Percentiles rank a stretch among this genome's conserved stretches.
These are phyloP conservation scores for Penicillium fuscoglaucum DNA, from an alignment of 2,329 filamentous ascomycete species.

Conservation along the genomic window DNA sequence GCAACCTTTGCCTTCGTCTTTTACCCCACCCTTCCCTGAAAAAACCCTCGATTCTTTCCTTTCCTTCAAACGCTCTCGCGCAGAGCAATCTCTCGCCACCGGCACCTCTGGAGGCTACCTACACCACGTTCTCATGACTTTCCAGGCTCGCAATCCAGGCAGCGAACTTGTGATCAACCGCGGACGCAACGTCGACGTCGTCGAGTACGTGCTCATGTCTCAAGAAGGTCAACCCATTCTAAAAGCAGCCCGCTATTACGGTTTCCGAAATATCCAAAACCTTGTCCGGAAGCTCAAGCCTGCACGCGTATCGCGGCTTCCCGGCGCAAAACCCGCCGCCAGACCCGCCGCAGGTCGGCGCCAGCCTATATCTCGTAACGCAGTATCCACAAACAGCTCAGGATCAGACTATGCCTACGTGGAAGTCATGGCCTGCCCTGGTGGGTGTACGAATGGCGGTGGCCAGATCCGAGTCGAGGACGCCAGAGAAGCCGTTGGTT, in stretches of 20 bases:
- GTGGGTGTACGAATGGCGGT: constrained; percentile 97
- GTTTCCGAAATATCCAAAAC: constrained; percentile 98
- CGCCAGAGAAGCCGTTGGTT: constrained; percentile 44
- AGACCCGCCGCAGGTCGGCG: constrained; percentile 30
- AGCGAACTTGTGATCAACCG: constrained; percentile 69
- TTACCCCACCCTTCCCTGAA: constrained; percentile 69
- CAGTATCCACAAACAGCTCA: constrained; percentile 26
- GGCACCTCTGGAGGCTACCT: constrained; percentile 89
- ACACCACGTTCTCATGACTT: constrained; percentile 75
- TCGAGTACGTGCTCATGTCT: constrained; percentile 73
- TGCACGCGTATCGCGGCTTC: constrained; percentile 72
- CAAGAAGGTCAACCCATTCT: constrained; percentile 61
- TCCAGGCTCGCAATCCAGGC: constrained; percentile 69
- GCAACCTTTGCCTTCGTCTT: constrained; percentile 50
- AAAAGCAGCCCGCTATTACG: constrained; percentile 88
- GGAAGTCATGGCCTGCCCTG: constrained; percentile 98
- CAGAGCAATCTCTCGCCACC: constrained; percentile 53
- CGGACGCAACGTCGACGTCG: constrained; percentile 86
- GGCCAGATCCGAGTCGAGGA: constrained; percentile 93
- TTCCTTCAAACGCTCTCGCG: constrained; percentile 57
- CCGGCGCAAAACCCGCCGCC: constrained; percentile 63
- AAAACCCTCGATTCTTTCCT: constrained; percentile 68
- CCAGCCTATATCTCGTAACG: constrained; percentile 34
- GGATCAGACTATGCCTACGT: constrained; percentile 80
- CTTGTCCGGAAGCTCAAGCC: constrained; percentile 90